Base-by-base conservation (phyloP, 345 rosid species). In the Eucalyptus curtisii region DNA sequence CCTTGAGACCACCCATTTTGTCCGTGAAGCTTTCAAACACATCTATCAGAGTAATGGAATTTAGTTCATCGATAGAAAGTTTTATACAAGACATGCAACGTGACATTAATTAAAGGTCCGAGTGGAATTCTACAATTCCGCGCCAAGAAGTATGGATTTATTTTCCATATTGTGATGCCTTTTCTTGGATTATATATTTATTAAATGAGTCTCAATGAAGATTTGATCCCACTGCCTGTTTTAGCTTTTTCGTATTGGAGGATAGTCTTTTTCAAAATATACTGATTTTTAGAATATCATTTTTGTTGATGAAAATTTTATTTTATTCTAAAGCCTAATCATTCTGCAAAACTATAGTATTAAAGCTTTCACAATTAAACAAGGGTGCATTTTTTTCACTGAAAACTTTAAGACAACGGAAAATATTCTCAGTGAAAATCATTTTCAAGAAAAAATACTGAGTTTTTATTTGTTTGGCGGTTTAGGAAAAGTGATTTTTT, bases 11-110 rank as follows among this genome's bases (percentile, higher is more conserved):
- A 1, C 89, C 88, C 31, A 59, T 76, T 11, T 91, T 49, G 50
- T 81, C 88, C 89, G 76, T 79, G 86, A 91, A 91, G 42, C 47
- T 55, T 14, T 44, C 61, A 45, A 91, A 90, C 48, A 88, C 86
- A 31, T 87, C 90, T 90, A 25, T 31, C 27, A 79, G 40, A 19
- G 20, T 37, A 48, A 33, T 30, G 44, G 2, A 5, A 17, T 68
- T 68, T 68, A 68, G 42, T 68, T 31, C 10, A 33, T 68, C 13
- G 37, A 31, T 31, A 17, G 80, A 31, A 31, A 31, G 24, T 66
- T 31, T 20, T 31, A n/a, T 66, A 66, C 0, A 66, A 15, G 40
- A 16, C 40, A 66, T 3, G 6, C 42, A 66, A 66, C 76, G n/a
- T 66, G 76, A 33, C 2, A 66, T 66, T 66, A 66, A 66, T 66